Conservation (phyloP, 2,329 filamentous ascomycete species). For the Eurotiales sp. region DNA sequence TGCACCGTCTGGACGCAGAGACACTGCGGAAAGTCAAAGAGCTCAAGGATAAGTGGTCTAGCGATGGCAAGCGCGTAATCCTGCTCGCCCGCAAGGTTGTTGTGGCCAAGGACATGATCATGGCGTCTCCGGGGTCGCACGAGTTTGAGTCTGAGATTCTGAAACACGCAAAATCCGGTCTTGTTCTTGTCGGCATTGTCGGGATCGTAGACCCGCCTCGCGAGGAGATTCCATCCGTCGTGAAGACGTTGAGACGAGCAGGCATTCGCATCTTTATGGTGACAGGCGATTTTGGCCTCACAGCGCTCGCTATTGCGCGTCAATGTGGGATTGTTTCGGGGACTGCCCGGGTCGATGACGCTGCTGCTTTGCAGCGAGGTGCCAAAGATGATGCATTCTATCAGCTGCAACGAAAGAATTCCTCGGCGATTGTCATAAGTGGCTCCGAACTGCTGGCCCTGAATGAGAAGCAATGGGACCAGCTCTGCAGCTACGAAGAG, state of each 20-base stretch:
- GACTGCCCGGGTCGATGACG: constrained; percentile 51
- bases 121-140: constrained; percentile 41
- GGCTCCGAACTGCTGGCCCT: constrained; percentile 64
- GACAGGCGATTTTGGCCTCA: constrained; percentile 73
- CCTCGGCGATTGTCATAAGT: constrained; percentile 58
- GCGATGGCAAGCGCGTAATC: constrained; percentile 64
- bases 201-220: constrained; percentile 59
- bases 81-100: constrained; percentile 61
- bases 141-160: constrained; percentile 58
- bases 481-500: constrained; percentile 62
- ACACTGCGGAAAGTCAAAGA: constrained; percentile 49
- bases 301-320: constrained; percentile 67
- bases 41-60: constrained; percentile 66
- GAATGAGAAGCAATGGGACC: constrained; percentile 66
- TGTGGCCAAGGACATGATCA: constrained; percentile 36
- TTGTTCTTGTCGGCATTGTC: constrained; percentile 55
- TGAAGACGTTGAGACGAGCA: constrained; percentile 62
- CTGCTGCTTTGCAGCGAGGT: constrained; percentile 45
- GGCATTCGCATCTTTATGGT: constrained; percentile 79
- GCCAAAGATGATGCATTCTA: constrained; percentile 16
- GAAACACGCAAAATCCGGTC: constrained; percentile 46
- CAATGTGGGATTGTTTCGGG: constrained; percentile 67
- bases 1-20: constrained; percentile 47
- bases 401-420: background rate
- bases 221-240: constrained; percentile 57